phyloP scores from a whole-genome alignment of 1,284 basidiomycete genomes.

The Pulveroboletus sp. region DNA sequence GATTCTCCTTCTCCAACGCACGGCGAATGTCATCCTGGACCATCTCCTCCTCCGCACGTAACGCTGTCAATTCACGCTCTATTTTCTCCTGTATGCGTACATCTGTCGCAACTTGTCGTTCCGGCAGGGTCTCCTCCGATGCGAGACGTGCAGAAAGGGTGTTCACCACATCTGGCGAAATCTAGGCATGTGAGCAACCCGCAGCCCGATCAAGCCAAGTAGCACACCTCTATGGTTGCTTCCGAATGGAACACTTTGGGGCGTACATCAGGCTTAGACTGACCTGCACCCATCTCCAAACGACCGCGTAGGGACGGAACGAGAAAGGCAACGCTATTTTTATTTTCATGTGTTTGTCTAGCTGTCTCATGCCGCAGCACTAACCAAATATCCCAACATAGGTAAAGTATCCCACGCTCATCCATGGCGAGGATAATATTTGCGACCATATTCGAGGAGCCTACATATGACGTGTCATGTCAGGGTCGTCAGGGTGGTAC shows the following conservation, averaged over 20 bases:
- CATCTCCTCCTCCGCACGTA: constrained; percentile 62
- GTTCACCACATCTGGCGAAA: constrained; percentile 73
- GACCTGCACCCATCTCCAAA: constrained; percentile 57
- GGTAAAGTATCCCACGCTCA: neutral
- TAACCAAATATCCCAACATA: too few relatives aligned
- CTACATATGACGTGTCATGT: constrained; percentile 23
- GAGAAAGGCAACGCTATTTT: neutral
- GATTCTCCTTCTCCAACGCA: constrained; percentile 76
- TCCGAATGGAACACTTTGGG: constrained; percentile 62
- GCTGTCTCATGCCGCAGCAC: neutral
- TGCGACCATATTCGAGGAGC: constrained; percentile 50
- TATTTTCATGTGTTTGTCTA: constrained; percentile 21
- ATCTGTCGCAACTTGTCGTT: constrained; percentile 70
- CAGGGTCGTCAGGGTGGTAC: neutral
- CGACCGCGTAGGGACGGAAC: neutral
- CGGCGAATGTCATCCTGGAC: constrained; percentile 64
- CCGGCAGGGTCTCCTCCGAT: constrained; percentile 53
- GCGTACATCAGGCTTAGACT: constrained; percentile 52
- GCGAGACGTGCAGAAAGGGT: constrained; percentile 63
- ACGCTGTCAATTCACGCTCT: constrained; percentile 54
- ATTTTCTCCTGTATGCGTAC: constrained; percentile 65
- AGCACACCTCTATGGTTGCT: constrained; percentile 58
- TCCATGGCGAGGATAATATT: constrained; percentile 36
- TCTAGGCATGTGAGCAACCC: constrained; percentile 39
- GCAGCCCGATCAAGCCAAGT: neutral